Evolutionary conservation across 495 filamentous ascomycete genomes (phyloP), one percentile per base, ranked within the genome.

Genomic region (Penicillium cosmopolitanum): DNA sequence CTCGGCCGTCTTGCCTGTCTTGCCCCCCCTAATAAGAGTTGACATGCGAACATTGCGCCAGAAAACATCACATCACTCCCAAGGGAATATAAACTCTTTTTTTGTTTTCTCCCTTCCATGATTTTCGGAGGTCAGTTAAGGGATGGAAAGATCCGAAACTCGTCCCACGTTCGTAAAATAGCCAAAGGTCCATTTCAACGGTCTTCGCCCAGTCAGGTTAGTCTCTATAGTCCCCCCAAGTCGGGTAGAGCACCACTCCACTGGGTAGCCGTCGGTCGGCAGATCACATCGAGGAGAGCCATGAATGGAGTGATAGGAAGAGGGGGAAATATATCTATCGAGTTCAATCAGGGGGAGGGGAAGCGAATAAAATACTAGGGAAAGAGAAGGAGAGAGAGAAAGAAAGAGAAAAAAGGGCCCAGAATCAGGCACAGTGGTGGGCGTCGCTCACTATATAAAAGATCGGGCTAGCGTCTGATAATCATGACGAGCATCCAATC

Each of bases 401-500:
- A n/a, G n/a, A 21, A 21, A 21, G 19, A 51, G 56, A 55, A 56
- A 56, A 56, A 40, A 58, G 43, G 46, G 58, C 56, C 57, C 42
- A 58, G 59, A 53, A 58, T 62, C 58, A 56, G 63, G 55, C 50
- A 46, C 43, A n/a, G 46, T 62, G 53, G 53, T 66, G 66, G 66
- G 66, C 61, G 61, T 59, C 56, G 64, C 65, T 71, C 62, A 68
- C 74, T 74, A 72, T 76, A 76, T 70, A 68, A 66, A 60, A 67
- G 62, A 65, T 62, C 57, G 46, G 61, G 48, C 67, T 68, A 68
- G 67, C 60, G 67, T 66, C 62, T 67, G 67, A 68, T 68, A 63
- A 65, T 67, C 65, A 58, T 59, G 57, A 66, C 57, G 58, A 69
- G 64, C 47, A 62, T 62, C 62, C 67, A 70, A 68, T 65, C 60